Evolutionary conservation across 495 filamentous ascomycete species (phyloP), one percentile per base, ranked within the genome.

Genomic region (Penicillium angulare): DNA sequence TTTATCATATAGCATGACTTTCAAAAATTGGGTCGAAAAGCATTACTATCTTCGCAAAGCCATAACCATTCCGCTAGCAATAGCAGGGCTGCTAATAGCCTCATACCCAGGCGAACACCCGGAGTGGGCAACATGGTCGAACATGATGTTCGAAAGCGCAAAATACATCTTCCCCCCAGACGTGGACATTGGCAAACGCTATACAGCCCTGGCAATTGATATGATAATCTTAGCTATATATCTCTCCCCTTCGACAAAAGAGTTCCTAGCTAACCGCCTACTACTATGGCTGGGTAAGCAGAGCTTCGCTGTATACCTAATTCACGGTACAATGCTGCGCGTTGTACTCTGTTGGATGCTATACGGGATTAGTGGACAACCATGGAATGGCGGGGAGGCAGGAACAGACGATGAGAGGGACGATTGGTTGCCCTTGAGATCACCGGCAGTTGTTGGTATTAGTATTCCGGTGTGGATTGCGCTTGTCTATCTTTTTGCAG

Each of bases 291-390:
- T 87, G 7, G 85, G 84, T 29, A 81, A 81, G 60, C 80, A 86
- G 62, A 82, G 79, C 36, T 88, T 87, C 55, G 84, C 85, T n/a
- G 81, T 87, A 5, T 88, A 87, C 54, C 77, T 88, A 8, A 68
- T 85, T 4, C 85, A 88, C 60, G 84, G 84, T n/a, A 79, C 80
- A 5, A 74, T 87, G 38, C 72, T 88, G 32, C 80, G 85, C 33
- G 78, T 75, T 13, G 66, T 87, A 1, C 71, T 86, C 4, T 79
- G 76, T 46, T 86, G 84, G 81, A 78, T 86, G 73, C 43, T 84
- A 9, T 87, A 84, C 54, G 82, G 84, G 3, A 74, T 81, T 34
- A 74, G 67, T 6, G 71, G 77, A 0, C 65, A 74, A 21, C 80
- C 81, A 1, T 71, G 76, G 49, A 65, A 69, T 5, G 74, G 80